Percentiles rank a stretch among this genome's conserved stretches.
Evolutionary conservation across 805 yeast genomes (phyloP).

Genomic region (Hanseniaspora pseudoguilliermondii): DNA sequence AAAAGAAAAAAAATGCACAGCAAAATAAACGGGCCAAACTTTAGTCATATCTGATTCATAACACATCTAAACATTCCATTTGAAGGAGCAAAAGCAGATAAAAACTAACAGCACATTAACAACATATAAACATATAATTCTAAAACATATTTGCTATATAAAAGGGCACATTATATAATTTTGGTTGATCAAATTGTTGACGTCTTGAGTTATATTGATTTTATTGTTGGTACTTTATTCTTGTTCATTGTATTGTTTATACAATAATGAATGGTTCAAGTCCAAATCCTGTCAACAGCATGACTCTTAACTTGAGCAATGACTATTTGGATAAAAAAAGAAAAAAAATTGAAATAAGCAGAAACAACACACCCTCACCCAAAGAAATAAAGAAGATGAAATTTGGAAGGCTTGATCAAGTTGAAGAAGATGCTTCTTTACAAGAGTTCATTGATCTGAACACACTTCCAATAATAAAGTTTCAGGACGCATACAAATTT

Average conservation of each 20-base stretch:
- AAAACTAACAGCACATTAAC: too few species aligned
- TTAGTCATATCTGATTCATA: too few species aligned
- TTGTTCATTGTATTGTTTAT: neutral
- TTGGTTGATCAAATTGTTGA: too few species aligned
- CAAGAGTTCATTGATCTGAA: neutral
- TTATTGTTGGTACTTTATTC: too few species aligned
- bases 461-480: neutral
- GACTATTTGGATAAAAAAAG: constrained; percentile 4
- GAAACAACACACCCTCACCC: constrained; percentile 6
- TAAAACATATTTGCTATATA: too few species aligned
- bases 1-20: too few species aligned
- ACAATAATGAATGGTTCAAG: neutral
- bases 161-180: too few species aligned
- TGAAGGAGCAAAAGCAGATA: too few species aligned
- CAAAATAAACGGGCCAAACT: too few species aligned
- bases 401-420: neutral
- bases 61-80: too few species aligned
- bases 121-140: too few species aligned
- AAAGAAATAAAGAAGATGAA: constrained; percentile 5
- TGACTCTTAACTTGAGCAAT: neutral
- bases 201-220: too few species aligned
- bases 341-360: neutral
- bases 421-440: neutral
- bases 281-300: neutral
- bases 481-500: constrained; percentile 1